Percentiles rank a stretch among this genome's conserved stretches.
These are phyloP conservation scores for Xylaria venustula DNA, from an alignment of 495 filamentous ascomycete species.

Conservation along the genomic window DNA sequence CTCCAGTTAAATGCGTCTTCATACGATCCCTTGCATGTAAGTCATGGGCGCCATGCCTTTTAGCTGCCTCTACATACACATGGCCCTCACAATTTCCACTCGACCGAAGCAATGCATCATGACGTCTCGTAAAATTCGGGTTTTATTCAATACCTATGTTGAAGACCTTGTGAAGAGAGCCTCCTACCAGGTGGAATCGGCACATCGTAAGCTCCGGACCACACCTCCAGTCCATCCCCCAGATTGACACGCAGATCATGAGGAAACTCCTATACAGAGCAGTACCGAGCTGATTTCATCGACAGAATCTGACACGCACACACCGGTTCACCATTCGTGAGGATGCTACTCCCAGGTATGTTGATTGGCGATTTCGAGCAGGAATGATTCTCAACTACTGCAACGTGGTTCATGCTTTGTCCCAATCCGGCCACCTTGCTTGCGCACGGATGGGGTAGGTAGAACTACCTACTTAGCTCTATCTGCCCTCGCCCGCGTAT, in stretches of 20 bases:
- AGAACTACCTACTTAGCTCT: background rate
- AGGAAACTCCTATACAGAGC: background rate
- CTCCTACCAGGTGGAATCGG: background rate
- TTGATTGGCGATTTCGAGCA: slow-evolving; percentile 4
- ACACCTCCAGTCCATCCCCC: slow-evolving; percentile 4
- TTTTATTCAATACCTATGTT: background rate
- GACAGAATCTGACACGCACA: slow-evolving; percentile 4
- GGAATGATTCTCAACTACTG: background rate
- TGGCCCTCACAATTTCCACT: too few relatives aligned
- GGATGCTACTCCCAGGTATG: background rate
- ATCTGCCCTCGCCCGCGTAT: slow-evolving; percentile 4
- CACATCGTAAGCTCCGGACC: background rate
- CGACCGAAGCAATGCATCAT: too few relatives aligned
- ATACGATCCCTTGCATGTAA: too few relatives aligned
- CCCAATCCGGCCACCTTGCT: slow-evolving; percentile 7
- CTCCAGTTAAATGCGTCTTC: too few relatives aligned
- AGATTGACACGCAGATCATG: slow-evolving; percentile 10
- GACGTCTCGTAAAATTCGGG: too few relatives aligned
- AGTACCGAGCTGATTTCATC: background rate
- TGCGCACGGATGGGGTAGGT: slow-evolving; percentile 11
- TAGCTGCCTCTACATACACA: too few relatives aligned
- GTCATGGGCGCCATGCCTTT: too few relatives aligned
- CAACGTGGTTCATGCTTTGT: slow-evolving; percentile 8
- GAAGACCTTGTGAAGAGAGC: background rate
- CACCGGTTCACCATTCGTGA: background rate